Base-by-base conservation (phyloP, 1,284 basidiomycete species). In the Ustilago tritici region DNA sequence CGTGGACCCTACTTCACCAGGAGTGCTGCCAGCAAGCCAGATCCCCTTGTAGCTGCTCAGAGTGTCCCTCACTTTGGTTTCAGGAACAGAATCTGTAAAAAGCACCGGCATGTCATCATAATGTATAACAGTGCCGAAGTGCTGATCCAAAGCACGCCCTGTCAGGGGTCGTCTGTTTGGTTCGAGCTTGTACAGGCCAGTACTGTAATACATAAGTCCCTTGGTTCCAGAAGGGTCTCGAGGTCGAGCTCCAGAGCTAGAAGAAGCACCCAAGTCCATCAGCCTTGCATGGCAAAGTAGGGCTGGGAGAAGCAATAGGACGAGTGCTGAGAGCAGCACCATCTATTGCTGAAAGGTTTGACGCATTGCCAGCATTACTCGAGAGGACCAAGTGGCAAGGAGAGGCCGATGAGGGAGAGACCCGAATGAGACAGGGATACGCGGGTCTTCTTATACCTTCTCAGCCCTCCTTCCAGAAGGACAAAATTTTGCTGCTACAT, bases 251-350 rank as follows among this genome's bases (percentile, higher is more conserved):
- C 14, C n/a, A 15, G 47, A 38, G 2, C 31, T 35, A 41, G 60
- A 28, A 12, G 43, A 46, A 8, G 17, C 40, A 19, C 43, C 7
- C n/a, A 2, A 2, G 15, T 52, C 0, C 59, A 35, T 52, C 4
- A 55, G 46, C 4, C 14, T 3, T 9, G 56, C 56, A 12, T n/a
- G n/a, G 23, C 61, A 54, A 17, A 56, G n/a, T 28, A 28, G 23
- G 3, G 41, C 31, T 6, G 38, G 8, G n/a, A 46, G 28, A 0
- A 60, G 52, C 31, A 69, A 46, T 34, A 10, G 56, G 19, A 63
- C 50, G 36, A 47, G 34, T 23, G 52, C 52, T 47, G 43, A 35
- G 43, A 65, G 19, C 56, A 58, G 41, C 62, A 58, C 52, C 32
- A 53, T 46, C 35, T 53, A 55, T 38, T 52, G 15, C 32, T 32